Conservation (phyloP, 2,329 filamentous ascomycete genomes). For the Didymella pinodella region DNA sequence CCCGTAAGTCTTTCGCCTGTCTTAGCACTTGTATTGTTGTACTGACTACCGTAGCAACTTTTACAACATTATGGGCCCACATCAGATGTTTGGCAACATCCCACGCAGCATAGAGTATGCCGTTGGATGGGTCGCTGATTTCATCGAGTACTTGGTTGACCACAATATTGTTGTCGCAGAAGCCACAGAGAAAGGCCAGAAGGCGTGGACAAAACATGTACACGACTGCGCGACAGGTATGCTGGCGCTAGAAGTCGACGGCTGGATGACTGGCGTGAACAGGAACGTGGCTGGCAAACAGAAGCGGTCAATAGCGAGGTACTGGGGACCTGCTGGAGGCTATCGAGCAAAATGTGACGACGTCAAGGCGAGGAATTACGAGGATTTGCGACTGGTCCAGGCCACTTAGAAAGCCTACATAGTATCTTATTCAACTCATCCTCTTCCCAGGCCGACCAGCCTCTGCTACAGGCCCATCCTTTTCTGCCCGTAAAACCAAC, state of each 20-base stretch:
- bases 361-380: conserved; percentile 32
- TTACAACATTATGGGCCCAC: conserved; percentile 14
- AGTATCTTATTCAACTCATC: not conserved
- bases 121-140: conserved; percentile 51
- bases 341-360: conserved; percentile 51
- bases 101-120: conserved; percentile 55
- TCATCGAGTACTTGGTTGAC: conserved; percentile 47
- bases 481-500: not conserved
- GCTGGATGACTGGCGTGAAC: conserved; percentile 66
- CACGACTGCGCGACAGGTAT: conserved; percentile 56
- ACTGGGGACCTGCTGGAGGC: conserved; percentile 56
- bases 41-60: conserved; percentile 2
- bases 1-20: conserved; percentile 43
- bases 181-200: conserved; percentile 53
- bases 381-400: conserved; percentile 31
- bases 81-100: conserved; percentile 30
- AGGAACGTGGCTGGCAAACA: conserved; percentile 56
- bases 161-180: conserved; percentile 50
- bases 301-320: conserved; percentile 57
- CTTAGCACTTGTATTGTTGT: not conserved
- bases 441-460: not conserved
- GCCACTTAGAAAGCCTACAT: conserved; percentile 2
- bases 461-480: not conserved
- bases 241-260: conserved; percentile 59
- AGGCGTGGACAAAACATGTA: conserved; percentile 60